Evolutionary conservation across 257 asterid species (phyloP).

Genomic region (Hygrophila difformis): DNA sequence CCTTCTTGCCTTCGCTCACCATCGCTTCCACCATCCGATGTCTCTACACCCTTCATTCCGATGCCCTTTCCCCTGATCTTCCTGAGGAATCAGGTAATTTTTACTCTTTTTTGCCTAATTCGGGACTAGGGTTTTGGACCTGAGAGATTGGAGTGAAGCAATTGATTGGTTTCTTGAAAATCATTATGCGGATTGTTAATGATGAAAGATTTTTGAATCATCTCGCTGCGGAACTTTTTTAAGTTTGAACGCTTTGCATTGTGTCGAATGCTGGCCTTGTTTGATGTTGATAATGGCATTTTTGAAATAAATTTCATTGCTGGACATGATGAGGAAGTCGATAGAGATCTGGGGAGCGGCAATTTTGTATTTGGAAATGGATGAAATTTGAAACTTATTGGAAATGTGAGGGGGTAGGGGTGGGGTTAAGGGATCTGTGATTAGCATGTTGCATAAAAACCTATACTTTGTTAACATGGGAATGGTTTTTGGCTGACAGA

Average conservation of each 20-base stretch:
- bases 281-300: not conserved
- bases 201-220: not conserved
- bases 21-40: conserved; percentile 74
- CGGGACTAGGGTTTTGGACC: too few relatives aligned
- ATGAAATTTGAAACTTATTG: conserved; percentile 13
- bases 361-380: conserved; percentile 4
- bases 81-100: conserved; percentile 57
- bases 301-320: not conserved
- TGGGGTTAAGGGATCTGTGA: too few relatives aligned
- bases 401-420: not conserved
- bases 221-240: not conserved
- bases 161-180: not conserved
- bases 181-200: not conserved
- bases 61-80: conserved; percentile 43
- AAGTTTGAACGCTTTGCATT: conserved; percentile 1
- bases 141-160: too few relatives aligned
- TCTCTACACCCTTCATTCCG: conserved; percentile 45
- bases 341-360: not conserved
- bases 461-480: conserved; percentile 14
- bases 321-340: not conserved
- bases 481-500: conserved; percentile 31
- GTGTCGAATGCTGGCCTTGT: conserved; percentile 2
- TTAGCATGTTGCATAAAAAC: not conserved
- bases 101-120: not conserved
- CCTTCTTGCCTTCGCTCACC: conserved; percentile 41